Base-by-base conservation (phyloP, 306 rosid species). In the Cucurbita pepo region DNA sequence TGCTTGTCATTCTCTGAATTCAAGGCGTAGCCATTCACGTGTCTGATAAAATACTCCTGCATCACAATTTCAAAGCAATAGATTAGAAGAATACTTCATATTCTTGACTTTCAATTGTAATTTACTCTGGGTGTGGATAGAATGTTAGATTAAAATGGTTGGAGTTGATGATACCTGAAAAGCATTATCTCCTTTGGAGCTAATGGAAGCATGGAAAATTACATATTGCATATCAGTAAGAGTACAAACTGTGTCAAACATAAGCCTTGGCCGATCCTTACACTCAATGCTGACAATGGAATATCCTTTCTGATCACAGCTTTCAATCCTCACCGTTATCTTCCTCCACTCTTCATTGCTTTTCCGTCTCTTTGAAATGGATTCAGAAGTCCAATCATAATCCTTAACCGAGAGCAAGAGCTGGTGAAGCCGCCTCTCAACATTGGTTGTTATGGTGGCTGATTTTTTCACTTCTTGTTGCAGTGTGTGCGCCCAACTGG, bases 181-280 rank as follows among this genome's bases (percentile, higher is more conserved):
- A 61, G 90, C 88, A 76, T 40, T 73, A 14, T 82, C 85, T 47
- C 50, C 64, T 19, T 77, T 83, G 22, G 88, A 69, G 44, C 37
- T 82, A 3, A 83, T 71, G 74, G 86, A 82, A 78, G 91, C 91
- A 72, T 86, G 96, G 66, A 86, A 90, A 54, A 88, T 85, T 4
- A 81, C 85, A 70, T 90, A 90, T 21, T 88, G 83, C 86, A 90
- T 72, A 69, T 86, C 91, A 2, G 88, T 88, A n/a, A 90, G 85
- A 25, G 91, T 90, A 78, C 95, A 90, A 4, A 88, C 89, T 2
- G 88, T 79, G 70, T 90, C 96, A 50, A 90, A 88, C 96, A 90
- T 86, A 55, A 90, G 91, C 69, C 85, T 85, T 5, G 84, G 83
- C 67, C 94, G 76, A 57, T 90, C 96, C 78, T 83, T 83, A 16